Base-by-base conservation (phyloP, 2,329 filamentous ascomycete species). In the Apiospora koreana region DNA sequence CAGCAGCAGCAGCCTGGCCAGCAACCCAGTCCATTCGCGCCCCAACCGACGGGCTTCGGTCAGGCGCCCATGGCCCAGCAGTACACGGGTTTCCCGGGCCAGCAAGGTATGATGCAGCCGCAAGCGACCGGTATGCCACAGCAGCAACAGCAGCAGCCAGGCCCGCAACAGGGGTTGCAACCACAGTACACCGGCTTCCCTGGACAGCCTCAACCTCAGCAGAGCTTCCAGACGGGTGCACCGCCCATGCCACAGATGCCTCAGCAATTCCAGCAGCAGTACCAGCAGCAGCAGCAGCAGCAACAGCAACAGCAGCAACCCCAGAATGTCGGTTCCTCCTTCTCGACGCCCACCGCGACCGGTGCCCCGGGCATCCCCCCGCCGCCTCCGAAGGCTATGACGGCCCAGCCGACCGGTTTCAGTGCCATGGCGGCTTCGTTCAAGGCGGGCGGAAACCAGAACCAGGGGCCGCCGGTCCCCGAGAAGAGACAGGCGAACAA, bases 71-170 rank as follows among this genome's bases (percentile, higher is more conserved):
- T 89, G 70, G 86, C 86, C 76, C 84, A 87, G 77, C 86, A 91
- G 76, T 89, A 86, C 75, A 91, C 88, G 14, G 89, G 89, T n/a
- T 91, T 85, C 74, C 87, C 86, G 54, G 82, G 82, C 43, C 80
- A 85, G 74, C 88, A 89, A 75, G 83, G 84, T 72, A 78, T 69
- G 71, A 16, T 78, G 38, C 87, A 87, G 72, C 84, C 86, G 72
- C 89, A 89, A 78, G 86, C 85, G 45, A 85, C 88, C 69, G 84
- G 84, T 70, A 86, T 88, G 72, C 84, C 82, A 72, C 83, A 86
- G 71, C 84, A 88, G 75, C 92, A 94, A 79, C 89, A 88, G 74
- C 93, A 92, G 16, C 91, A 92, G 42, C 93, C 88, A 78, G 87
- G 87, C 54, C 80, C 78, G 65, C 74, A 81, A 74, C 83, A 83